These are phyloP conservation scores for Neoscytalidium dimidiatum DNA, from an alignment of 2,329 filamentous ascomycete genomes.

Conservation along the genomic window DNA sequence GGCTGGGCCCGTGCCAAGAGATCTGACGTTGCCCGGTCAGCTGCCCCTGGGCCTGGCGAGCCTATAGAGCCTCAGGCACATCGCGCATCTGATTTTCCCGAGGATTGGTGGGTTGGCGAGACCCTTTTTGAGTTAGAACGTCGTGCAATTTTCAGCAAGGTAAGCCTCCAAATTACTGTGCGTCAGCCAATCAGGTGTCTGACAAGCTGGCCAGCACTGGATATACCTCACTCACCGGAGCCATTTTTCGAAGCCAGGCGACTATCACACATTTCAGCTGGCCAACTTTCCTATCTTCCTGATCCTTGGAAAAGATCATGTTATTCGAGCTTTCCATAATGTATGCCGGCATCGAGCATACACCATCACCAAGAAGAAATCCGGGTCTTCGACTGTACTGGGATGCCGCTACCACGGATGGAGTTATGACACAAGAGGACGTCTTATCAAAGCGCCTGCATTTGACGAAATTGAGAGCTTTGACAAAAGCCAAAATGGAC, in stretches of 20 bases:
- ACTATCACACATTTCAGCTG: conserved; percentile 37
- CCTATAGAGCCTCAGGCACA: conserved; percentile 33
- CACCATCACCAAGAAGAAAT: conserved; percentile 41
- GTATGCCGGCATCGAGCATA: conserved; percentile 49
- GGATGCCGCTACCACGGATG: conserved; percentile 50
- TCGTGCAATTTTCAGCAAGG: conserved; percentile 53
- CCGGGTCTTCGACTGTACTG: conserved; percentile 42
- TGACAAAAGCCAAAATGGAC: conserved; percentile 36
- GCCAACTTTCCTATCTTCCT: conserved; percentile 45
- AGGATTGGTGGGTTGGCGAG: conserved; percentile 42
- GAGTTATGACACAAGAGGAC: conserved; percentile 47
- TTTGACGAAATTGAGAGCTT: conserved; percentile 42
- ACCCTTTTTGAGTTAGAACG: conserved; percentile 51
- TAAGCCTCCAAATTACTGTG: conserved; percentile 23
- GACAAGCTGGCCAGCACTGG: conserved; percentile 34
- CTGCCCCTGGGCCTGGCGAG: neutral
- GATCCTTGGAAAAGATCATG: conserved; percentile 38
- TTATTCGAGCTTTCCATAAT: conserved; percentile 45
- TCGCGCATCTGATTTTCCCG: conserved; percentile 38
- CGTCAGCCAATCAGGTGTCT: neutral
- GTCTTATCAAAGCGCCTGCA: conserved; percentile 46
- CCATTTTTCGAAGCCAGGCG: conserved; percentile 38
- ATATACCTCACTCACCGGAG: conserved; percentile 38
- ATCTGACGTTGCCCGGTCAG: neutral
- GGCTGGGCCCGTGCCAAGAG: neutral